Evolutionary conservation across 2,329 filamentous ascomycete species (phyloP), one percentile per base, ranked within the genome.

Genomic region (Aspergillus spinulosporus): DNA sequence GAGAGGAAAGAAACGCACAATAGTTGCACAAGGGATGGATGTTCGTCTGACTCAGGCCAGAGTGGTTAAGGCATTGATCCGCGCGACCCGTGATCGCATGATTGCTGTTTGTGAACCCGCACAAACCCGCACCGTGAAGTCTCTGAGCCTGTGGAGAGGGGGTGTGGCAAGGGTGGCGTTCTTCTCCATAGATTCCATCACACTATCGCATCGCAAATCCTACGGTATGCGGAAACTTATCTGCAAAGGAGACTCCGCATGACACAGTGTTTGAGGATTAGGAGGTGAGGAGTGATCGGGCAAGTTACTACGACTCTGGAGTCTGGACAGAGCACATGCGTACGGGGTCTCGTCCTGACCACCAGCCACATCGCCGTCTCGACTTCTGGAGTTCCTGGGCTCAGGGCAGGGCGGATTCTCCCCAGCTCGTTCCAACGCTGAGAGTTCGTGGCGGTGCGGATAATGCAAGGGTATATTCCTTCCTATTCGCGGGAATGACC

Each of bases 21-120:
- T 21, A 21, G 43, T 45, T 46, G 43, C 43, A 46, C 43, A 32
- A 32, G n/a, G 26, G 31, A 31, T 46, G 28, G 28, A 31, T 8
- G 43, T 32, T 46, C 43, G 34, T 37, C 11, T 37, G 34, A 37
- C 34, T 37, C 34, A 12, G 34, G 34, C 34, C 8, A 37, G 34
- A 8, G 34, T 12, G 34, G 34, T 12, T 37, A 37, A 37, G 34
- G 34, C 34, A n/a, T 12, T 37, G 34, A 4, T 9, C 34, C 34
- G 34, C 9, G 9, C n/a, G 34, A 21, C 5, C 44, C 28, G 48
- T 31, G 37, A 51, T 44, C 49, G 49, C 43, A 51, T 51, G 28
- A 51, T 36, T 43, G 39, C 32, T 43, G 39, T 5, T 26, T 29
- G 28, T 51, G 26, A 36, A 14, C 26, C n/a, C 49, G 44, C 39